These are phyloP conservation scores for Cadophora sp. DNA, from an alignment of 2,329 filamentous ascomycete species.

Conservation along the genomic window DNA sequence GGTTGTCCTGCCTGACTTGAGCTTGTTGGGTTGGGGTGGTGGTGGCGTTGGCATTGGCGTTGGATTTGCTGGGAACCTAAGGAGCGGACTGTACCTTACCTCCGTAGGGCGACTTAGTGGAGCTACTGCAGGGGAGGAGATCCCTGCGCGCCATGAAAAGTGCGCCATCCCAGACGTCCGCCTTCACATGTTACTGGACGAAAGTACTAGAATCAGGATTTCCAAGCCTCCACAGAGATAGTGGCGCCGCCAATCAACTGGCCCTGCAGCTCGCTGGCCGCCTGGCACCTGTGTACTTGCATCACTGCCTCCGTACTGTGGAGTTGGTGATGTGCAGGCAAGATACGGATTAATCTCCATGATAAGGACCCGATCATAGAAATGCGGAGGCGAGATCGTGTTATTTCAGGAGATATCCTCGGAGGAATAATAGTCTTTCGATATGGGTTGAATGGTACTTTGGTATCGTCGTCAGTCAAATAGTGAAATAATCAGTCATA, in stretches of 20 bases:
- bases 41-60: background rate
- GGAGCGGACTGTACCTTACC: background rate
- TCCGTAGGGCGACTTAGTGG: background rate
- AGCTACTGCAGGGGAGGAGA: slow-evolving; percentile 9
- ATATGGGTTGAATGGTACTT: no score
- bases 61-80: background rate
- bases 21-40: background rate
- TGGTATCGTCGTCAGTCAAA: no score
- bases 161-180: background rate
- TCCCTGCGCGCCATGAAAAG: background rate
- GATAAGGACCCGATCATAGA: background rate
- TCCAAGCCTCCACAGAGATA: background rate
- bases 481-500: no score
- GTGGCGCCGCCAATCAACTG: background rate
- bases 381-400: no score
- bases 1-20: background rate
- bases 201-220: slow-evolving; percentile 3
- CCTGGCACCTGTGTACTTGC: no score
- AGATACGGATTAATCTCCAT: background rate
- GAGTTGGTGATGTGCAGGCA: background rate
- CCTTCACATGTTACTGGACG: slow-evolving; percentile 6
- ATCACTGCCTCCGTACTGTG: no score
- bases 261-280: background rate
- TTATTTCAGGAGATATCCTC: no score
- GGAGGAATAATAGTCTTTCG: no score